Percentiles rank a stretch among this genome's conserved stretches.
phyloP scores from a whole-genome alignment of 441 rosid genomes.

The Geranium incanum region DNA sequence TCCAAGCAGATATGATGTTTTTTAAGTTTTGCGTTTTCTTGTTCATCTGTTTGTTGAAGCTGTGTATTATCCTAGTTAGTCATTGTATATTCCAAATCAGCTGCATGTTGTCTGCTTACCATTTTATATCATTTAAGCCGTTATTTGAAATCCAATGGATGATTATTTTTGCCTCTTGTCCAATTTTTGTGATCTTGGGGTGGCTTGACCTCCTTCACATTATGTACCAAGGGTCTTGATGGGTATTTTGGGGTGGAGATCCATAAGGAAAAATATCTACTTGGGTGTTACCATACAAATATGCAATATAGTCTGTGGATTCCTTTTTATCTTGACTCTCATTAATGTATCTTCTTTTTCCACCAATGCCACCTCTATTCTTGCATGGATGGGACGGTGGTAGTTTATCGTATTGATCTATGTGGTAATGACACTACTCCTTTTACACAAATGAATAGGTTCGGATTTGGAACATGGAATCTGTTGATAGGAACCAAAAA shows the following conservation, averaged over 20 bases:
- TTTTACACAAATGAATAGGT: slow-evolving; percentile 38
- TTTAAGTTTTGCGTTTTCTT: too few relatives aligned
- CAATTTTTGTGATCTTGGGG: not conserved
- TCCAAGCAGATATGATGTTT: too few relatives aligned
- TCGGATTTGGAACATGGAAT: slow-evolving; percentile 86
- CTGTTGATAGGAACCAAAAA: slow-evolving; percentile 55
- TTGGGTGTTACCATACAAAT: too few relatives aligned
- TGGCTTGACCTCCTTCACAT: not conserved
- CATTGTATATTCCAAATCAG: too few relatives aligned
- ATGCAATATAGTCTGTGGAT: too few relatives aligned
- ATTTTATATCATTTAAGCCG: not conserved
- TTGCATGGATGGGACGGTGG: not conserved
- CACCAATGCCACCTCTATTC: not conserved
- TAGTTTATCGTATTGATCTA: not conserved
- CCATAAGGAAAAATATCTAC: too few relatives aligned
- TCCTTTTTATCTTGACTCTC: too few relatives aligned
- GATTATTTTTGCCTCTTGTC: not conserved
- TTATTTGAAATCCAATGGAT: not conserved
- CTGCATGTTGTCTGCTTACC: too few relatives aligned
- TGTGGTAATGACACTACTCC: not conserved
- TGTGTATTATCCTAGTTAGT: too few relatives aligned
- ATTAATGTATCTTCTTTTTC: not conserved
- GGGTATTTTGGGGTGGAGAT: not conserved
- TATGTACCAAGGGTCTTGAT: not conserved
- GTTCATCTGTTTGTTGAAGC: too few relatives aligned